Conservation (phyloP, 2,329 filamentous ascomycete genomes). For the Aspergillus ochraceoroseus region DNA sequence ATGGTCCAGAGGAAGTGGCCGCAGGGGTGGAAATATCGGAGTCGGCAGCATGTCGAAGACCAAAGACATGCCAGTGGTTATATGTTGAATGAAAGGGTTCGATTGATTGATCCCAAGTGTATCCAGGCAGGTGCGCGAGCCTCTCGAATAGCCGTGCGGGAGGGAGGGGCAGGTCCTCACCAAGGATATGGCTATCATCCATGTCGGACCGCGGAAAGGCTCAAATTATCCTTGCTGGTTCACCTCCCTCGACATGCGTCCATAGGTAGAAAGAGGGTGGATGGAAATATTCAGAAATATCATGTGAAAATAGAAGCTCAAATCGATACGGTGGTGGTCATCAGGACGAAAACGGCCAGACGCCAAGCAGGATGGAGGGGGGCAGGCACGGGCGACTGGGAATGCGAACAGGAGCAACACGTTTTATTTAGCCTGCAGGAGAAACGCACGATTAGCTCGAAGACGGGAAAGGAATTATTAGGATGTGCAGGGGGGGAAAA, state of each 20-base stretch:
- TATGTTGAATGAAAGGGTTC: conserved; percentile 59
- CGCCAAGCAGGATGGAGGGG: conserved; percentile 19
- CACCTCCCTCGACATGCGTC: conserved; percentile 15
- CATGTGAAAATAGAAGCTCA: conserved; percentile 11
- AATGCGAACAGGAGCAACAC: conserved; percentile 3
- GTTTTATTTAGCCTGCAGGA: conserved; percentile 8
- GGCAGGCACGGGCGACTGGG: conserved; percentile 12
- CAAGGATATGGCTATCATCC: conserved; percentile 38
- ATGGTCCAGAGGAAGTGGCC: conserved; percentile 43
- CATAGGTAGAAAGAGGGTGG: conserved; percentile 19
- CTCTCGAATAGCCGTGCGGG: conserved; percentile 67
- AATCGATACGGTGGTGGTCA: conserved; percentile 19
- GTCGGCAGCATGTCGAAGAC: conserved; percentile 53
- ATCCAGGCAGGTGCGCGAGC: conserved; percentile 66
- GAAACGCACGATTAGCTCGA: conserved; percentile 5
- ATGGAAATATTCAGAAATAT: conserved; percentile 9
- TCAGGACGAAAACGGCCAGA: conserved; percentile 25
- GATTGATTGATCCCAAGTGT: conserved; percentile 66
- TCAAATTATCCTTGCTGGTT: conserved; percentile 15
- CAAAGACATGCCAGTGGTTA: conserved; percentile 79
- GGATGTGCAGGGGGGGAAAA: background rate
- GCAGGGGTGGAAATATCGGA: conserved; percentile 46
- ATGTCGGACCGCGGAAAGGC: conserved; percentile 22
- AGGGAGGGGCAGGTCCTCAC: conserved; percentile 50
- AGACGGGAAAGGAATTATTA: background rate